Percentiles rank a stretch among this genome's conserved stretches.
Evolutionary conservation across 306 rosid genomes (phyloP).

Genomic region (Rosa rugosa): DNA sequence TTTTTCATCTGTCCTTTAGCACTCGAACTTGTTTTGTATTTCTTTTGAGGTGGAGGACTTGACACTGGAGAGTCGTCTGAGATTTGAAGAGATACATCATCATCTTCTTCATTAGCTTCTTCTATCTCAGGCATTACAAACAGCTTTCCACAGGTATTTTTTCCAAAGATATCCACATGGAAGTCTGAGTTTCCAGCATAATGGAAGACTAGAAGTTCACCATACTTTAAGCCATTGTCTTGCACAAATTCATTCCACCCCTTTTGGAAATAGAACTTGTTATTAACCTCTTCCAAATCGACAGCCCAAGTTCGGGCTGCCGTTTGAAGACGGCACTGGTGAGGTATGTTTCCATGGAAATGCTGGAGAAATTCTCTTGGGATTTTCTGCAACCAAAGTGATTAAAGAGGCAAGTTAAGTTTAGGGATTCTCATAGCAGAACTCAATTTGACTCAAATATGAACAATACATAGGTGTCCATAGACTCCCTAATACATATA

Average conservation of each 20-base stretch:
- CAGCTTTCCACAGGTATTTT: slow-evolving; percentile 3
- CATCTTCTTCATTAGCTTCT: not conserved
- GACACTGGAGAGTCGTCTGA: not conserved
- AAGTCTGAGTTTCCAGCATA: slow-evolving; percentile 20
- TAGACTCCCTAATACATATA: not conserved
- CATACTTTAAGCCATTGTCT: not conserved
- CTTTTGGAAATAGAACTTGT: slow-evolving; percentile 1
- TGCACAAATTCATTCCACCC: slow-evolving; percentile 13
- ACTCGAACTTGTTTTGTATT: not conserved
- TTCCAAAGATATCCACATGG: slow-evolving; percentile 25
- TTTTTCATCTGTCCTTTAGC: not conserved
- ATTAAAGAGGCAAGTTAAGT: not conserved
- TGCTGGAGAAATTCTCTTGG: not conserved
- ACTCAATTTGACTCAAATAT: not conserved
- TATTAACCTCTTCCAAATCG: not conserved
- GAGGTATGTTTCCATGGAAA: not conserved
- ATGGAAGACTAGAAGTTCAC: slow-evolving; percentile 29
- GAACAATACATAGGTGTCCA: not conserved
- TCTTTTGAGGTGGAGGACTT: not conserved
- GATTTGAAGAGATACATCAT: not conserved
- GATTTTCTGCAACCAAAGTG: not conserved
- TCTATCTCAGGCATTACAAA: not conserved
- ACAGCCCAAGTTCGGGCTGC: not conserved
- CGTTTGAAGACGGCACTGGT: not conserved
- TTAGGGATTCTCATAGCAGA: not conserved